Evolutionary conservation across 164 flowering plant species (phyloP), one percentile per base, ranked within the genome.

Genomic region (Paratinospora sagittata): DNA sequence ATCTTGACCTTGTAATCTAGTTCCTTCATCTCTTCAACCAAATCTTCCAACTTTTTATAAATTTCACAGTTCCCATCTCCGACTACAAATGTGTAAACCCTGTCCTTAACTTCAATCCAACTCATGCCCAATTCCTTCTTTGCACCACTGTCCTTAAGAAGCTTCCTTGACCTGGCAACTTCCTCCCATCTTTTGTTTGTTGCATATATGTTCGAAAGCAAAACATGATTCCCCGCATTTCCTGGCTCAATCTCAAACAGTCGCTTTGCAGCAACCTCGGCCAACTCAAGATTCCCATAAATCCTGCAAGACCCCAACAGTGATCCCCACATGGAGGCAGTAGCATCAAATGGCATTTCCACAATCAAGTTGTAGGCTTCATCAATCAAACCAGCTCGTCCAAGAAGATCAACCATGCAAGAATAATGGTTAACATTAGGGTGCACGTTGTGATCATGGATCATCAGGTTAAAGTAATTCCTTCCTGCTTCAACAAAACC

Each of bases 311-410:
- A 85, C 21, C 85, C 84, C 75, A 92, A 76, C 21, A 95, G 78
- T 3, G 97, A 88, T 8, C 96, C 97, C 98, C 97, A 95, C 81
- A 89, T 89, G 21, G 97, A 83, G 43, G 89, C 81, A 27, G 90
- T 85, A 24, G 88, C 85, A 43, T 76, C 85, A 79, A 85, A 88
- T 19, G 93, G 91, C 91, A 90, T 87, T 45, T 49, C 72, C 52
- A 77, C 67, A 26, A 92, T 85, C 78, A 88, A 36, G 33, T 80
- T 80, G 66, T 79, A 72, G 39, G 98, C 94, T 72, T 92, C 91
- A 63, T 27, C 7, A 49, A 81, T 68, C 77, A 70, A 67, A n/a
- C 97, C 93, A 2, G 89, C 84, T 21, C 91, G 86, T 27, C 94
- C 87, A 60, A 89, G 85, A 75, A 85, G 82, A 81, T 92, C 99